Base-by-base conservation (phyloP, 306 rosid genomes). In the Potentilla sterilis region DNA sequence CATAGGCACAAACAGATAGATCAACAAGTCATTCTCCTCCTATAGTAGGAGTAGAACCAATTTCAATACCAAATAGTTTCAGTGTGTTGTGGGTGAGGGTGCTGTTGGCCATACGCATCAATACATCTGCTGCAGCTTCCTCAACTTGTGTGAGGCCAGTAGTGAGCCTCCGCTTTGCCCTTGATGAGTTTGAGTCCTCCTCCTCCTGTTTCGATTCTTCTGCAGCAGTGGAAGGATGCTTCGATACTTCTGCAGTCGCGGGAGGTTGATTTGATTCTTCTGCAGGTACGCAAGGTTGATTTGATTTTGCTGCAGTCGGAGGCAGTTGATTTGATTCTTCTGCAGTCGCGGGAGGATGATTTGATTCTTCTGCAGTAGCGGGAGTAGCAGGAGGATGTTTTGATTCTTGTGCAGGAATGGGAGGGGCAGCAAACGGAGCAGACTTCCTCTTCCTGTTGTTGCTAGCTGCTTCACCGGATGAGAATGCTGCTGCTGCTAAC, bases 371-470 rank as follows among this genome's bases (percentile, higher is more conserved):
- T 3, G 63, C 4, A 9, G 58, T 7, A 6, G 58, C 0, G 1
- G 28, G 64, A 21, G 58, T 7, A 19, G 58, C 0, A 1, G 28
- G 64, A 21, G 65, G 63, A 7, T n/a, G 64, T n/a, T 47, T 47
- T 13, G 51, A 3, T 13, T 47, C 51, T 47, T 47, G 2, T 9
- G 64, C 34, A 52, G 59, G 15, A 21, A 37, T 4, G 14, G 64
- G 2, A 10, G 64, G 34, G 13, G 66, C 5, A 11, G 69, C 7
- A 14, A 46, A 9, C 37, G 69, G 14, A 18, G 69, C 3, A 46
- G 46, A 40, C 46, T 64, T 64, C 46, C 69, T 64, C 69, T 64
- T 64, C 69, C 69, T 37, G 69, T n/a, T 37, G 69, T n/a, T 18
- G 69, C 35, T 32, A 16, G 3, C 18, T 34, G 67, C 21, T 62